Conservation (phyloP, 2,329 filamentous ascomycete species). For the Alternaria brassicae region DNA sequence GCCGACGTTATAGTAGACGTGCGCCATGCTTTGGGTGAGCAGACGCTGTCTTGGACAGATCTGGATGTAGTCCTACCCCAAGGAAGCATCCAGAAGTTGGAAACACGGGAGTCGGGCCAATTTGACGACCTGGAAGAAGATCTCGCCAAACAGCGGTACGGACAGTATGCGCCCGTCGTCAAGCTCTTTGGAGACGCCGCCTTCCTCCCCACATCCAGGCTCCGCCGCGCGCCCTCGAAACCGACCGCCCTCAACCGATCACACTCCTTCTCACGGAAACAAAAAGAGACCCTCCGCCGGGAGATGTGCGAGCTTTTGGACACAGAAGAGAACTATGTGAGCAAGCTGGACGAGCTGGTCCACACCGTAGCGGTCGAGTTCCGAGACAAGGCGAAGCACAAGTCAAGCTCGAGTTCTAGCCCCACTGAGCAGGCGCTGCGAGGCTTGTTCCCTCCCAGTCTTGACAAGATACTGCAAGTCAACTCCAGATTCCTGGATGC, state of each 20-base stretch:
- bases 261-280: slow-evolving; percentile 77
- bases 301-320: slow-evolving; percentile 91
- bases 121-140: slow-evolving; percentile 69
- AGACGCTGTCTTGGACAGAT: slow-evolving; percentile 84
- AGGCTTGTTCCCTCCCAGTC: slow-evolving; percentile 79
- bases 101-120: slow-evolving; percentile 62
- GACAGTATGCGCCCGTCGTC: slow-evolving; percentile 77
- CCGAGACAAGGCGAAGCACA: slow-evolving; percentile 69
- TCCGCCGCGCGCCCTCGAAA: slow-evolving; percentile 86
- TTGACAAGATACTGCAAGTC: slow-evolving; percentile 80
- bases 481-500: slow-evolving; percentile 83
- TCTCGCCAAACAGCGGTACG: slow-evolving; percentile 74
- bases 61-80: slow-evolving; percentile 85
- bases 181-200: slow-evolving; percentile 82
- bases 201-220: slow-evolving; percentile 83
- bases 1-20: slow-evolving; percentile 75
- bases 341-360: slow-evolving; percentile 84
- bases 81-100: slow-evolving; percentile 66
- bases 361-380: slow-evolving; percentile 82
- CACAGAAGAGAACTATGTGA: slow-evolving; percentile 92
- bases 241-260: slow-evolving; percentile 80
- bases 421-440: slow-evolving; percentile 75
- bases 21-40: slow-evolving; percentile 77
- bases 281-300: slow-evolving; percentile 83
- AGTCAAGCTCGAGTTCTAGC: slow-evolving; percentile 67